Percentiles rank a stretch among this genome's conserved stretches.
These are phyloP conservation scores for Blastobotrys robertii DNA, from an alignment of 805 yeast species.

Conservation along the genomic window DNA sequence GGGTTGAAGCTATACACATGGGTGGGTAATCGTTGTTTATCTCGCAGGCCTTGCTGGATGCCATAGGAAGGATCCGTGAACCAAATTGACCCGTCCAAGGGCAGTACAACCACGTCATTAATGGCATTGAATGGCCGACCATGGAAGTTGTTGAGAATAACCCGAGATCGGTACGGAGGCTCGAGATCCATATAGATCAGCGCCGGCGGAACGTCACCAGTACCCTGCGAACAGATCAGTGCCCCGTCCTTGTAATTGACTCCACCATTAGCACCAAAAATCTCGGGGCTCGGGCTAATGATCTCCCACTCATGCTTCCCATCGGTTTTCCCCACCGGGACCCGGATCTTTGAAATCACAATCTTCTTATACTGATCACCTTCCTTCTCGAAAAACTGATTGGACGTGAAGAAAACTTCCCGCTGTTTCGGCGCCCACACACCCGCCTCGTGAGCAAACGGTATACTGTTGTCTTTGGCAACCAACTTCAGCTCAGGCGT, in stretches of 20 bases:
- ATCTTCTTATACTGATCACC: constrained; percentile 5
- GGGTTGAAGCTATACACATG: constrained; percentile 35
- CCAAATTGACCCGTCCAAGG: constrained; percentile 22
- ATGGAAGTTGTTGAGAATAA: constrained; percentile 18
- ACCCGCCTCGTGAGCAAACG: constrained; percentile 25
- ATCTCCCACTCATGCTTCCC: constrained; percentile 14
- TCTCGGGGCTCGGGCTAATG: constrained; percentile 15
- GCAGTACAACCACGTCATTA: constrained; percentile 22
- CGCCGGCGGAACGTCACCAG: constrained; percentile 13
- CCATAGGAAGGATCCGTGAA: constrained; percentile 25
- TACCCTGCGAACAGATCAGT: constrained; percentile 21
- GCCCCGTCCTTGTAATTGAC: constrained; percentile 18
- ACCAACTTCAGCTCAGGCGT: no score
- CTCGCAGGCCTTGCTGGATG: constrained; percentile 15
- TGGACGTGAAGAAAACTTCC: constrained; percentile 23
- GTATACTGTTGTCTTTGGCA: not conserved
- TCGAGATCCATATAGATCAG: constrained; percentile 14
- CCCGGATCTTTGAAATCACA: constrained; percentile 9
- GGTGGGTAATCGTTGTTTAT: constrained; percentile 14
- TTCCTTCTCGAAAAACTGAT: constrained; percentile 13
- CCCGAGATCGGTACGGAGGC: constrained; percentile 14
- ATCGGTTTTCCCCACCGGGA: constrained; percentile 7
- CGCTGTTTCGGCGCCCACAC: constrained; percentile 19
- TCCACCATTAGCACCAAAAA: constrained; percentile 21
- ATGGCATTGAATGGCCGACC: constrained; percentile 23